A percentile compares a stretch with the other conserved stretches of the same genome.
phyloP scores from a whole-genome alignment of 805 yeast species.

The Cyberlindnera sargentensis region DNA sequence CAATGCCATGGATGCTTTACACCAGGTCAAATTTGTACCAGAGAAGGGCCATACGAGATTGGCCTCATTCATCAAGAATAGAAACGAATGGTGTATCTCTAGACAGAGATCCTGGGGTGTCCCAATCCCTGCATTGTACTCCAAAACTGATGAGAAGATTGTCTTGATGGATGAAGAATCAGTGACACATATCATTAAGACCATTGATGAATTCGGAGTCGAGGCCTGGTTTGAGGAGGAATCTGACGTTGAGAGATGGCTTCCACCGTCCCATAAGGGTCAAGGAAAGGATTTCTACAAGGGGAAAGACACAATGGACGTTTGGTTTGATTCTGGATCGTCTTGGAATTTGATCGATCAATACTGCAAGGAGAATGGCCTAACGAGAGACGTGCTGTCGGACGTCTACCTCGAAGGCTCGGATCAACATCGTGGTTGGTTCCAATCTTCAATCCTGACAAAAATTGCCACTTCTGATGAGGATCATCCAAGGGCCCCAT shows the following conservation, averaged over 20 bases:
- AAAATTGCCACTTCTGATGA: slow-evolving; percentile 44
- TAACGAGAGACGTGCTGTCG: slow-evolving; percentile 42
- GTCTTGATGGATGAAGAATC: slow-evolving; percentile 53
- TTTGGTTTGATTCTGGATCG: slow-evolving; percentile 97
- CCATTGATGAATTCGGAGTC: slow-evolving; percentile 53
- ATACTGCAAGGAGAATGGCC: slow-evolving; percentile 27
- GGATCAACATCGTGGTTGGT: slow-evolving; percentile 99
- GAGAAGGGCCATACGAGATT: slow-evolving; percentile 65
- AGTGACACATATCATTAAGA: slow-evolving; percentile 49
- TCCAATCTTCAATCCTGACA: slow-evolving; percentile 85
- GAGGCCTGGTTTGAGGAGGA: slow-evolving; percentile 73
- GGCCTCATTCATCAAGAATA: slow-evolving; percentile 58
- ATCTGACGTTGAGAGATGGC: slow-evolving; percentile 55
- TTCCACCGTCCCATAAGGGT: slow-evolving; percentile 46
- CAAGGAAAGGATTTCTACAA: slow-evolving; percentile 42
- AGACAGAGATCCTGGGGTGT: slow-evolving; percentile 98
- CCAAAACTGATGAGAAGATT: slow-evolving; percentile 45
- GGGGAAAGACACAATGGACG: slow-evolving; percentile 94
- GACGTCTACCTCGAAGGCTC: slow-evolving; percentile 93
- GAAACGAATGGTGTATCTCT: slow-evolving; percentile 97
- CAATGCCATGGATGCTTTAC: slow-evolving; percentile 51
- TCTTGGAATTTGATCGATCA: slow-evolving; percentile 67
- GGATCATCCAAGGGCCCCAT: slow-evolving; percentile 47
- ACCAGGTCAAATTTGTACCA: slow-evolving; percentile 66
- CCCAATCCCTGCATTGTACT: slow-evolving; percentile 84